Evolutionary conservation across 2,329 filamentous ascomycete genomes (phyloP), one percentile per base, ranked within the genome.

Genomic region (Penicillium palitans): DNA sequence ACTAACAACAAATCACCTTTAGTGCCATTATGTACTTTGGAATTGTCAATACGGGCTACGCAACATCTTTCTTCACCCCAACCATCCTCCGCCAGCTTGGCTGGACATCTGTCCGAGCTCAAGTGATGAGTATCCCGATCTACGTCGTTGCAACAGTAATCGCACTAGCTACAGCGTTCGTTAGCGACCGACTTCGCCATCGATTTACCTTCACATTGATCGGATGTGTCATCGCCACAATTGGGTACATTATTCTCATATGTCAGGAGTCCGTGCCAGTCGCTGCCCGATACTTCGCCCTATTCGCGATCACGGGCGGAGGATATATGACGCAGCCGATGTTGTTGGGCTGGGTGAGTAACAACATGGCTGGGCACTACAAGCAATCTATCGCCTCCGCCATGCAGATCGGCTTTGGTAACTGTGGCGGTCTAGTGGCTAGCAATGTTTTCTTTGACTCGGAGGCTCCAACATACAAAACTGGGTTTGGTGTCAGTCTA

Each of bases 141-240:
- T 83, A 84, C 70, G 82, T 88, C 68, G 82, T 85, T 0, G 88
- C 90, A 15, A 85, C 88, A 49, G 83, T 85, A 4, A 67, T 85
- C 1, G 80, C 84, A 3, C 75, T 88, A 0, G 49, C 80, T 1
- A 76, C 76, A 27, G 80, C 83, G 0, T 80, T 78, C 64, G 64
- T 75, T 7, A 83, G 82, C 2, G 84, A 87, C 63, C 70, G 76
- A 0, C 68, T 81, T 4, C 79, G 77, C 41, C 80, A 81, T 58
- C 81, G 84, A 0, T 86, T 81, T 59, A 73, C 74, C 12, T 87
- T 86, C 72, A 81, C 81, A 37, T 76, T 86, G 15, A 64, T 72
- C 3, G 83, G 83, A 10, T 78, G 80, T 49, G 61, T 72, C 24
- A 73, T 86, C 51, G 78, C 81, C 12, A 80, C 80, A 0, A 70